Evolutionary conservation across 2,329 filamentous ascomycete species (phyloP).

Genomic region (Ophiobolus disseminans): DNA sequence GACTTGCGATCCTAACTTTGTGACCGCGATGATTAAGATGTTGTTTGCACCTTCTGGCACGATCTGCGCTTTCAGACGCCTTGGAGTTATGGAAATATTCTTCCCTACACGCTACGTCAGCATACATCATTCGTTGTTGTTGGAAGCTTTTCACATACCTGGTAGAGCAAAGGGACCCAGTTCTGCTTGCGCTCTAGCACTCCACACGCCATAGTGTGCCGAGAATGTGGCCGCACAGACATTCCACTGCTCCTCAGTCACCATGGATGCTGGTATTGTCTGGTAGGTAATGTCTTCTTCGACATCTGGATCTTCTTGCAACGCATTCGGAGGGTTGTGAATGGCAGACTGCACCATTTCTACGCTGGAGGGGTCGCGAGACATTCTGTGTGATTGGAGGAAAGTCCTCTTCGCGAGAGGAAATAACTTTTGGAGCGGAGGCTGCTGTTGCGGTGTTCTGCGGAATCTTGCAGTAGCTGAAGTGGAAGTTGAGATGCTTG

Average conservation of each 20-base stretch:
- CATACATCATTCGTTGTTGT: background rate
- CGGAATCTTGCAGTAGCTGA: background rate
- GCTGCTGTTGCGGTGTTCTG: background rate
- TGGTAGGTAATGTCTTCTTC: conserved; percentile 12
- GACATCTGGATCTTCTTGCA: conserved; percentile 7
- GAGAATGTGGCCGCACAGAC: background rate
- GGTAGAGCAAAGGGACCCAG: background rate
- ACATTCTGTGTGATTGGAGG: background rate
- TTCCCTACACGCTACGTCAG: conserved; percentile 4
- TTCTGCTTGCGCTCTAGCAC: background rate
- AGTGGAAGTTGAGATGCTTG: no score
- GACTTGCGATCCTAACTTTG: background rate
- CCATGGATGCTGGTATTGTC: conserved; percentile 1
- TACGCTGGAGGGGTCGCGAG: no score
- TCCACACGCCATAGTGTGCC: background rate
- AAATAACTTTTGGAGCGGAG: no score
- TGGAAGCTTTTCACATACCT: conserved; percentile 5
- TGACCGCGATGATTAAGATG: conserved; percentile 9
- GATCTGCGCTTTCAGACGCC: conserved; percentile 1
- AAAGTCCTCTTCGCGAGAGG: no score
- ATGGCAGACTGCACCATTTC: background rate
- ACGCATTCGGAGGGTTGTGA: background rate
- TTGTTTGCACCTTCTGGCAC: conserved; percentile 8
- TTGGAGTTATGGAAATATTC: background rate
- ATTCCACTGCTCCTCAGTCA: background rate